Evolutionary conservation across 331 rosid species (phyloP).

Genomic region (Arachis monticola): DNA sequence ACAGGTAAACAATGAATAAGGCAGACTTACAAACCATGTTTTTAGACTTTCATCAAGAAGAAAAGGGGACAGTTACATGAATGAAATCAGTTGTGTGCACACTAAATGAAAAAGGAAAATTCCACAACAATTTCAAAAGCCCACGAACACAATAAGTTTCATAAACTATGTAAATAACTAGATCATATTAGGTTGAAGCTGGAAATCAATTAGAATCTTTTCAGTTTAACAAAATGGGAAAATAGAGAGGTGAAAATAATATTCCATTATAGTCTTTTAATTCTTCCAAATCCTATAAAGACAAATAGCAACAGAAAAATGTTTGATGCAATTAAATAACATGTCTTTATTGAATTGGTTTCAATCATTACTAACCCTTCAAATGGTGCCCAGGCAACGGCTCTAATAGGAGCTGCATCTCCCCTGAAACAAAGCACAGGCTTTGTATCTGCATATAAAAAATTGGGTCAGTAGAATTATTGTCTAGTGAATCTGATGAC

Average conservation of each 20-base stretch:
- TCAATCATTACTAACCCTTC: slow-evolving; percentile 64
- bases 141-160: slow-evolving; percentile 3
- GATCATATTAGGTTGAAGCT: slow-evolving; percentile 31
- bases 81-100: neutral
- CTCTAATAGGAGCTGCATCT: slow-evolving; percentile 85
- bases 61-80: neutral
- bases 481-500: neutral
- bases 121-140: slow-evolving; percentile 23
- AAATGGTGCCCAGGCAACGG: slow-evolving; percentile 89
- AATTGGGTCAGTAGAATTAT: slow-evolving; percentile 16
- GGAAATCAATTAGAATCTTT: slow-evolving; percentile 15
- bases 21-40: slow-evolving; percentile 4
- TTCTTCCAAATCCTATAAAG: slow-evolving; percentile 20
- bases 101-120: slow-evolving; percentile 20
- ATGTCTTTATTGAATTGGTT: slow-evolving; percentile 33
- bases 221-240: neutral
- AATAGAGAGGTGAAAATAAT: neutral
- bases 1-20: slow-evolving; percentile 8
- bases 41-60: neutral
- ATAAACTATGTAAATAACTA: slow-evolving; percentile 6
- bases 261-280: slow-evolving; percentile 9
- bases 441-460: slow-evolving; percentile 68
- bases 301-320: slow-evolving; percentile 5
- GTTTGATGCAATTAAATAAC: slow-evolving; percentile 26
- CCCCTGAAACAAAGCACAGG: slow-evolving; percentile 84